Conservation (phyloP, 257 asterid genomes). For the Nicotiana noctiflora region DNA sequence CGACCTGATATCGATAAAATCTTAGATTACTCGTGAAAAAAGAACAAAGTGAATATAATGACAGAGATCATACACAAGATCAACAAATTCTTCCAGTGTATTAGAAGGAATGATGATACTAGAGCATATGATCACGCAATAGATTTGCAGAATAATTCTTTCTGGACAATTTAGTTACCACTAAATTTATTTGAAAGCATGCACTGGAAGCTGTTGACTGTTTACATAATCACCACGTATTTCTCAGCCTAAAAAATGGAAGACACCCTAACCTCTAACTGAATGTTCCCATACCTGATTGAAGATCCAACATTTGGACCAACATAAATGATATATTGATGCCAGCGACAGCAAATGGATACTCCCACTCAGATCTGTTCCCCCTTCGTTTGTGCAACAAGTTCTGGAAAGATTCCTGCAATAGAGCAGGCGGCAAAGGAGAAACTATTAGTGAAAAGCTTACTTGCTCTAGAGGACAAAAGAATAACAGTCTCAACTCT, state of each 20-base stretch:
- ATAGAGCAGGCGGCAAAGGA: neutral
- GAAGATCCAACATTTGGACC: constrained; percentile 94
- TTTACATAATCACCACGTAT: neutral
- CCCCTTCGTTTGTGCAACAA: constrained; percentile 85
- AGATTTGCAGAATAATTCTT: neutral
- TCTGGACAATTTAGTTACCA: neutral
- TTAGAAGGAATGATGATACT: neutral
- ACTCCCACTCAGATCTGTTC: constrained; percentile 90
- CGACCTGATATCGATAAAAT: neutral
- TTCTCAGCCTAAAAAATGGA: neutral
- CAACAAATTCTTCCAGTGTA: neutral
- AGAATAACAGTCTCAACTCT: neutral
- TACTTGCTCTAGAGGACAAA: neutral
- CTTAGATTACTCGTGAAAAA: neutral
- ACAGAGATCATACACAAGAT: neutral
- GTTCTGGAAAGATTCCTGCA: constrained; percentile 67
- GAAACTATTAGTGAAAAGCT: neutral
- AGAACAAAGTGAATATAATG: neutral
- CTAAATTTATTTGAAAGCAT: neutral
- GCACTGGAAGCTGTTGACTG: neutral
- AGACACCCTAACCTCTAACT: neutral
- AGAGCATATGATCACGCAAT: neutral
- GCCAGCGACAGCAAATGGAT: constrained; percentile 99
- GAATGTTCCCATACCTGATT: constrained; percentile 50
- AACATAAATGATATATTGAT: constrained; percentile 89